Conservation (phyloP, 1,284 basidiomycete genomes). For the Rhodotorula sp. region DNA sequence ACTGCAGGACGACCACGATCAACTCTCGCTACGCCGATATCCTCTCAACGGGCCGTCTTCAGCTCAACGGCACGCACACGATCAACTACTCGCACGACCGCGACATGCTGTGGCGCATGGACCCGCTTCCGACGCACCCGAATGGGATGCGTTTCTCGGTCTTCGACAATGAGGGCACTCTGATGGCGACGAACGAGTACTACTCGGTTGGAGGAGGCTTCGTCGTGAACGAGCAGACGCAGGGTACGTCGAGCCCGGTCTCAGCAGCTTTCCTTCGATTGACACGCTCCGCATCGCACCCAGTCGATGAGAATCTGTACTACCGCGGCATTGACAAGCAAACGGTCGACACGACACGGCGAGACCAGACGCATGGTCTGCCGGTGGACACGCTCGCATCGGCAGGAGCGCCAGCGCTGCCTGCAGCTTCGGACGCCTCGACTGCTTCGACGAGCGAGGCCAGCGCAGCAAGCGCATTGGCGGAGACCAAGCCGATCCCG, state of each 20-base stretch:
- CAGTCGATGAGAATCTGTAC: conserved; percentile 86
- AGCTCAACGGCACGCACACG: conserved; percentile 69
- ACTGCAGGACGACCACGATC: conserved; percentile 29
- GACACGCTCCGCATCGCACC: too few relatives aligned
- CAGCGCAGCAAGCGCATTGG: not conserved
- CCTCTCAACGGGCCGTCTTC: conserved; percentile 63
- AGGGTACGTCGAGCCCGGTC: conserved; percentile 56
- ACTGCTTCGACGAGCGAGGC: not conserved
- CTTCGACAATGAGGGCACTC: conserved; percentile 74
- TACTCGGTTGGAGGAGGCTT: conserved; percentile 86
- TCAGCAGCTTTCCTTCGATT: too few relatives aligned
- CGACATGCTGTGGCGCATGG: conserved; percentile 91
- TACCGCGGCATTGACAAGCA: conserved; percentile 92
- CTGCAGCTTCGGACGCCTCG: not conserved
- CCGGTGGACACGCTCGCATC: conserved; percentile 3
- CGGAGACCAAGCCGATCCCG: conserved; percentile 50
- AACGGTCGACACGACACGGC: conserved; percentile 71
- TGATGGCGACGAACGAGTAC: conserved; percentile 93
- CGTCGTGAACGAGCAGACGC: conserved; percentile 81
- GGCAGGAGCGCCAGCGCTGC: not conserved
- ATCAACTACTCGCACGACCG: conserved; percentile 82
- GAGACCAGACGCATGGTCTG: conserved; percentile 57
- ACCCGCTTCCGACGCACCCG: conserved; percentile 55
- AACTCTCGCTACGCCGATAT: conserved; percentile 68
- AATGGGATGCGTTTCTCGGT: conserved; percentile 67